These are phyloP conservation scores for Solanum neorickii DNA, from an alignment of 257 asterid genomes.

Conservation along the genomic window DNA sequence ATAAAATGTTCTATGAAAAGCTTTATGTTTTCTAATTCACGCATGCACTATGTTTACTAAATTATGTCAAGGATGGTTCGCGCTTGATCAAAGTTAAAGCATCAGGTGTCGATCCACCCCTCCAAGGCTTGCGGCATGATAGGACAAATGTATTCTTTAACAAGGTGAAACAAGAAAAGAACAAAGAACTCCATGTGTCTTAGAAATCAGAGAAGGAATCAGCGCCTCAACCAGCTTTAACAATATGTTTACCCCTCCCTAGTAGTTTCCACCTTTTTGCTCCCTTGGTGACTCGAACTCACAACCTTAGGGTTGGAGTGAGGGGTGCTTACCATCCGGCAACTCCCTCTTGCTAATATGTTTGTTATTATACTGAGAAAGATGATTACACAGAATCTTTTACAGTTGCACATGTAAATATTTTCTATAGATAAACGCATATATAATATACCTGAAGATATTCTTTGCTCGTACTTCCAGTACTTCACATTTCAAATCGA, in stretches of 20 bases:
- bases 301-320: neutral
- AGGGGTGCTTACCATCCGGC: neutral
- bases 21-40: neutral
- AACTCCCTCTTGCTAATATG: neutral
- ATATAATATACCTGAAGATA: slow-evolving; percentile 51
- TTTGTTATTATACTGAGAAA: neutral
- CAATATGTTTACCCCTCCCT: neutral
- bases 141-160: neutral
- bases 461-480: slow-evolving; percentile 94
- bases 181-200: neutral
- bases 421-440: neutral
- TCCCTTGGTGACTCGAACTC: neutral
- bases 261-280: neutral
- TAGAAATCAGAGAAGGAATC: neutral
- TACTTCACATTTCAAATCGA: slow-evolving; percentile 93
- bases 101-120: neutral
- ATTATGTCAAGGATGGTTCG: neutral
- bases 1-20: neutral
- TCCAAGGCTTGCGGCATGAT: neutral
- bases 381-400: neutral
- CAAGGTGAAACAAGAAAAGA: neutral
- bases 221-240: neutral
- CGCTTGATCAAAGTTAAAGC: neutral
- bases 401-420: neutral
- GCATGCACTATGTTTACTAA: neutral